Evolutionary conservation across 805 yeast species (phyloP).

Genomic region (Candida tammaniensis): DNA sequence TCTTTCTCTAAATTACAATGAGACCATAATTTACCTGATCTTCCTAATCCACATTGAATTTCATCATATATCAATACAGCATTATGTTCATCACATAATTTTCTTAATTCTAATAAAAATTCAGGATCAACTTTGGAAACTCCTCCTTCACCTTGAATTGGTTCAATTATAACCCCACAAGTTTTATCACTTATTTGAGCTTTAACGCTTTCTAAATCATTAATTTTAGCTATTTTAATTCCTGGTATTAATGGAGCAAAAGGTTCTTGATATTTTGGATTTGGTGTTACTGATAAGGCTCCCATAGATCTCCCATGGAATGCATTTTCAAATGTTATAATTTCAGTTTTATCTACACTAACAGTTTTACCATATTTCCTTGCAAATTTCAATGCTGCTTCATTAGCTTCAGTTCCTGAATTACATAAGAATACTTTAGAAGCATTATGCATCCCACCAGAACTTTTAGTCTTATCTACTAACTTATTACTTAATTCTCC

Average conservation of each 20-base stretch:
- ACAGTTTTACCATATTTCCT: conserved; percentile 72
- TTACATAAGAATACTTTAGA: conserved; percentile 64
- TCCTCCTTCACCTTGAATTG: conserved; percentile 98
- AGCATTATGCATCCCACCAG: conserved; percentile 83
- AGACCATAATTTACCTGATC: conserved; percentile 93
- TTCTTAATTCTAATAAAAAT: conserved; percentile 63
- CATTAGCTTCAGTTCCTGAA: conserved; percentile 60
- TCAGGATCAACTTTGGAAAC: conserved; percentile 64
- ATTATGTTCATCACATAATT: conserved; percentile 63
- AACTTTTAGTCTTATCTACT: conserved; percentile 61
- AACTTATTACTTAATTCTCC: conserved; percentile 72
- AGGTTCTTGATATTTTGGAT: conserved; percentile 89
- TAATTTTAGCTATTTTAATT: conserved; percentile 63
- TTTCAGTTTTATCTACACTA: conserved; percentile 57
- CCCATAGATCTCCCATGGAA: conserved; percentile 98
- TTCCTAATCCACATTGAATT: conserved; percentile 94
- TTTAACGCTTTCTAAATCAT: conserved; percentile 59
- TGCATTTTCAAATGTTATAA: conserved; percentile 83
- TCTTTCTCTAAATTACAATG: conserved; percentile 70
- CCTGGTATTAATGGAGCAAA: conserved; percentile 93
- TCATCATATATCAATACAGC: conserved; percentile 88
- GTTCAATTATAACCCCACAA: conserved; percentile 93
- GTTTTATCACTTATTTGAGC: conserved; percentile 54
- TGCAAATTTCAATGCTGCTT: conserved; percentile 60
- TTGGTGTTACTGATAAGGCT: conserved; percentile 86